Evolutionary conservation across 2,329 filamentous ascomycete species (phyloP).

Genomic region (Pochonia chlamydosporia): DNA sequence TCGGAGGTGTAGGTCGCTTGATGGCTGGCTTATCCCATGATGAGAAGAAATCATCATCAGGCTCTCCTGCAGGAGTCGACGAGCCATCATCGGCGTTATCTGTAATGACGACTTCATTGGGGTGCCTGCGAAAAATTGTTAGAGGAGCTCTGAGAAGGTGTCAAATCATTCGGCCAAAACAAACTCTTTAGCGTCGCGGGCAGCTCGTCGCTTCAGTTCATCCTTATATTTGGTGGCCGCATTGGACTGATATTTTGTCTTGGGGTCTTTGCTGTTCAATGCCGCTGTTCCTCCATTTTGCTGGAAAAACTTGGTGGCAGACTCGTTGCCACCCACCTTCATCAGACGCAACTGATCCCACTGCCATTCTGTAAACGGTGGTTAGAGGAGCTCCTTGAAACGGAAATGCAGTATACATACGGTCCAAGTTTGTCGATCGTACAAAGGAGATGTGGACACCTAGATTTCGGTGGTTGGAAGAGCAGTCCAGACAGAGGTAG

Average conservation of each 20-base stretch:
- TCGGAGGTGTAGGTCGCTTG: constrained; percentile 90
- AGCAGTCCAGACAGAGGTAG: constrained; percentile 97
- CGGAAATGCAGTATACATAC: constrained; percentile 51
- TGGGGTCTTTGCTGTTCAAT: constrained; percentile 90
- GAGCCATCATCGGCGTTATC: constrained; percentile 66
- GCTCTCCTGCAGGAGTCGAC: constrained; percentile 74
- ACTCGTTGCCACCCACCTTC: constrained; percentile 98
- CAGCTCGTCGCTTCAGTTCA: constrained; percentile 81
- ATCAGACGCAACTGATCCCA: constrained; percentile 96
- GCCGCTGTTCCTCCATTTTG: constrained; percentile 91
- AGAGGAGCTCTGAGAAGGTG: constrained; percentile 12
- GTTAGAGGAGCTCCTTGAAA: constrained; percentile 12
- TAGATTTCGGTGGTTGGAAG: constrained; percentile 92
- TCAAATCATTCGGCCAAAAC: constrained; percentile 22
- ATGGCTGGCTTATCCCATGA: constrained; percentile 98
- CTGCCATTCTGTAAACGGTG: constrained; percentile 69
- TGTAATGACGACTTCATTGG: constrained; percentile 77
- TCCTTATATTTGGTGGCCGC: constrained; percentile 98
- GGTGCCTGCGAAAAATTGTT: constrained; percentile 53
- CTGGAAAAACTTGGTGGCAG: constrained; percentile 97
- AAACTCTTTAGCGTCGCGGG: constrained; percentile 78
- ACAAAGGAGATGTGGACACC: constrained; percentile 99
- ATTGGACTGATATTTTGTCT: constrained; percentile 92
- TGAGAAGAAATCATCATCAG: constrained; percentile 96
- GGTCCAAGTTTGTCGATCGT: constrained; percentile 94